Evolutionary conservation across 176 grass and related monocot genomes (phyloP), one percentile per base, ranked within the genome.

Genomic region (bread wheat (Triticum aestivum)): DNA sequence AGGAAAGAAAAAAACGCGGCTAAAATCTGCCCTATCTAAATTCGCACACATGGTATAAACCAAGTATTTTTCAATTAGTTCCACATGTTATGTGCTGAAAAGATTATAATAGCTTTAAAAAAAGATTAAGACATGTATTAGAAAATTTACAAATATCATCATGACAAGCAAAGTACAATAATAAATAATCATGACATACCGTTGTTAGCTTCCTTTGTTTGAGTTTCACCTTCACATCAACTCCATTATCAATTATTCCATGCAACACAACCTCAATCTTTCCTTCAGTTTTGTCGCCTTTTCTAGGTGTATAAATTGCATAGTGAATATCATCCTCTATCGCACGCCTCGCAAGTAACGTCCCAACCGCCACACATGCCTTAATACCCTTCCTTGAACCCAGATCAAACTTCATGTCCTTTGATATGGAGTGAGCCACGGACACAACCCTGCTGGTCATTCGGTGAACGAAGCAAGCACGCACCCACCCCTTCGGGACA

Each of bases 151-250:
- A 89, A 6, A 39, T n/a, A 69, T 27, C 51, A 49, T 73, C 20
- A 54, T 35, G 18, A 70, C 32, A 47, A 65, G 77, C 37, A 0
- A 33, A 80, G 15, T 68, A 4, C 34, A 69, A 37, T 21, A 77
- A 8, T 24, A 39, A 15, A 6, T 11, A 23, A 77, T 37, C 49
- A 76, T 9, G 33, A 26, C 33, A 63, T 84, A 91, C 86, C 92
- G 87, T 89, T 69, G 56, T 52, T 4, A 9, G 65, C 15, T 65
- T 87, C 65, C 70, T 88, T 84, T 88, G 90, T 78, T 94, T 92
- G 74, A 94, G 83, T 84, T 94, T 94, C 82, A 94, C 93, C 79
- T 92, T 94, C 64, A 94, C 85, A 90, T 92, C 83, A 21, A 94
- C 88, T 82, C 93, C 93, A 84, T 92, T 84, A 11, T 92, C 87